These are phyloP conservation scores for Sordariomycetes sp. DNA, from an alignment of 2,329 filamentous ascomycete genomes.

Conservation along the genomic window DNA sequence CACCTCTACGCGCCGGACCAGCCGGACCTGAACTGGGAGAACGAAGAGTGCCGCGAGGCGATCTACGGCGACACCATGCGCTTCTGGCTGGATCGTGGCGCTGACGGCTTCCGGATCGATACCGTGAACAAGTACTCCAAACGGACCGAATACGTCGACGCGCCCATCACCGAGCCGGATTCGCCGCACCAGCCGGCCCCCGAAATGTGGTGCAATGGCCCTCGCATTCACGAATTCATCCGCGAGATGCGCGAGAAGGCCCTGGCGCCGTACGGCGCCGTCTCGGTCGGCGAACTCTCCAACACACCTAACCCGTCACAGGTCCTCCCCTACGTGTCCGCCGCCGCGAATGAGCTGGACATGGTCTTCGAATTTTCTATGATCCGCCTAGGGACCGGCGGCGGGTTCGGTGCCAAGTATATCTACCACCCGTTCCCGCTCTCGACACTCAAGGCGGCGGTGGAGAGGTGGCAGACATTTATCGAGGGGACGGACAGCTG, in stretches of 20 bases:
- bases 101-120: conserved; percentile 56
- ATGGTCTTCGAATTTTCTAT: conserved; percentile 68
- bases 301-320: conserved; percentile 27
- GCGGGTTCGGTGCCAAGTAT: conserved; percentile 32
- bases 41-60: conserved; percentile 49
- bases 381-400: conserved; percentile 32
- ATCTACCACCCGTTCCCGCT: conserved; percentile 31
- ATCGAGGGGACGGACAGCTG: conserved; percentile 50
- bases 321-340: conserved; percentile 37
- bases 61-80: conserved; percentile 54
- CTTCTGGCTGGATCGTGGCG: conserved; percentile 64
- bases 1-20: conserved; percentile 61
- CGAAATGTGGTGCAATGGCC: conserved; percentile 43
- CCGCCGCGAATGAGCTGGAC: conserved; percentile 47
- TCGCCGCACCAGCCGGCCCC: conserved; percentile 16
- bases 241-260: conserved; percentile 30
- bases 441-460: conserved; percentile 38
- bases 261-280: conserved; percentile 42
- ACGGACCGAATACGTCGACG: conserved; percentile 42
- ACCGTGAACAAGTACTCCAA: conserved; percentile 61
- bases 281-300: conserved; percentile 43
- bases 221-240: conserved; percentile 34
- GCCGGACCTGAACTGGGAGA: conserved; percentile 73
- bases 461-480: conserved; percentile 47
- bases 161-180: conserved; percentile 11